phyloP scores from a whole-genome alignment of 2,329 filamentous ascomycete genomes.

The Aureobasidium namibiae region DNA sequence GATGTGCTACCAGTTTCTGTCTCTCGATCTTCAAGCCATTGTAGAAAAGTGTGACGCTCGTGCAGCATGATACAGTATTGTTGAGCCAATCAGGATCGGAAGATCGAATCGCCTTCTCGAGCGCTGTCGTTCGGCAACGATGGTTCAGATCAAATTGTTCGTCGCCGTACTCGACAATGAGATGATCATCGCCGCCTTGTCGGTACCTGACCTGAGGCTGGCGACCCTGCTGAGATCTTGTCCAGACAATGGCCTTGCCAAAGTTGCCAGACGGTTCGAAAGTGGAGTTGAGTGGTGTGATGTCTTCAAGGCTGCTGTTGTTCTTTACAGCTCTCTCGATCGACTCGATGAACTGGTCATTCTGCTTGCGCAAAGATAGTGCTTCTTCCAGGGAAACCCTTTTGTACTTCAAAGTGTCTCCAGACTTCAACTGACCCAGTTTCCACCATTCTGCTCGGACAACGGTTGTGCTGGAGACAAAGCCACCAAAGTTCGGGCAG shows the following conservation, averaged over 20 bases:
- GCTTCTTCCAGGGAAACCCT: constrained; percentile 46
- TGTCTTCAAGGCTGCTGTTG: constrained; percentile 24
- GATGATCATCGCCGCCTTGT: constrained; percentile 40
- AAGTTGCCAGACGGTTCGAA: constrained; percentile 19
- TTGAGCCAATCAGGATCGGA: constrained; percentile 32
- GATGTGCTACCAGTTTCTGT: constrained; percentile 28
- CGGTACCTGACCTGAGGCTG: constrained; percentile 26
- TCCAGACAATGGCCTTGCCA: constrained; percentile 24
- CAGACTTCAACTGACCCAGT: constrained; percentile 53
- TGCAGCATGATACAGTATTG: constrained; percentile 46
- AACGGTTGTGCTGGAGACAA: constrained; percentile 48
- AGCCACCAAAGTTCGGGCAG: constrained; percentile 53
- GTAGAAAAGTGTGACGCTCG: constrained; percentile 35
- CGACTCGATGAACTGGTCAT: constrained; percentile 38
- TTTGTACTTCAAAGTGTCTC: constrained; percentile 45
- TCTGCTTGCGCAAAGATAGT: constrained; percentile 34
- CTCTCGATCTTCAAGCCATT: constrained; percentile 31
- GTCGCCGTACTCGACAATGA: constrained; percentile 51
- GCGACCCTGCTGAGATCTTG: constrained; percentile 20
- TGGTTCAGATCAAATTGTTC: constrained; percentile 48
- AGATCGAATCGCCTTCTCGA: constrained; percentile 41
- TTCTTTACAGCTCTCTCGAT: constrained; percentile 34
- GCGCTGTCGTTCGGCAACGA: constrained; percentile 43
- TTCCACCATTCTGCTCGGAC: constrained; percentile 54
- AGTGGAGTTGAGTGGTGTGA: constrained; percentile 24